These are phyloP conservation scores for Trichoderma koningii DNA, from an alignment of 2,329 filamentous ascomycete genomes.

Conservation along the genomic window DNA sequence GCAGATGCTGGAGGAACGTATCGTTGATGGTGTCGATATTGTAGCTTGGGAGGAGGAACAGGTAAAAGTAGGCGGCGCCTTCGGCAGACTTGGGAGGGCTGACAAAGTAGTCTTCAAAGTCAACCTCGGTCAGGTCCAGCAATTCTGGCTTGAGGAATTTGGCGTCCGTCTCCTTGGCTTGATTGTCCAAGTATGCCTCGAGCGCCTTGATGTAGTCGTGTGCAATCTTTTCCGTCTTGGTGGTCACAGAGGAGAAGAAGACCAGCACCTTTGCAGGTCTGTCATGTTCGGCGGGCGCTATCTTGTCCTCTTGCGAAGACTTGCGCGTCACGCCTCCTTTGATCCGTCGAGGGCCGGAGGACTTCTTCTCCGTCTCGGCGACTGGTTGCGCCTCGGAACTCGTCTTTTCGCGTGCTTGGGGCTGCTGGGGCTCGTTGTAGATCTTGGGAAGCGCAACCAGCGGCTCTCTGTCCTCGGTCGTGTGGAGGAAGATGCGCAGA, in stretches of 20 bases:
- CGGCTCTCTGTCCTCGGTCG: constrained; percentile 40
- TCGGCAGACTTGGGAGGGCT: constrained; percentile 64
- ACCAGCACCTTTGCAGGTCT: constrained; percentile 69
- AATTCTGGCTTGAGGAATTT: constrained; percentile 61
- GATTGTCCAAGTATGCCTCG: constrained; percentile 52
- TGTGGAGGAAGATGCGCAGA: constrained; percentile 48
- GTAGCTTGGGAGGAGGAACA: constrained; percentile 85
- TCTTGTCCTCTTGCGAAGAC: constrained; percentile 33
- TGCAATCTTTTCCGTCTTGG: constrained; percentile 75
- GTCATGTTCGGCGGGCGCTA: constrained; percentile 34
- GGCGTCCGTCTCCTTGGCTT: constrained; percentile 44
- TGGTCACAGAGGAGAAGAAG: constrained; percentile 89
- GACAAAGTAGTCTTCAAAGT: constrained; percentile 93
- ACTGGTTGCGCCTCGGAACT: constrained; percentile 28
- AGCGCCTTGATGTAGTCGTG: constrained; percentile 62
- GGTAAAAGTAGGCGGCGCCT: constrained; percentile 72
- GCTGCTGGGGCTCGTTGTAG: constrained; percentile 34
- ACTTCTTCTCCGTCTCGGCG: constrained; percentile 37
- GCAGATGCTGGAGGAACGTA: constrained; percentile 81
- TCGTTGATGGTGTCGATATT: constrained; percentile 93
- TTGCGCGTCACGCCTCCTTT: constrained; percentile 47
- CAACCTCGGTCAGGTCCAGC: constrained; percentile 79
- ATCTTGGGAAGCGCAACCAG: constrained; percentile 44
- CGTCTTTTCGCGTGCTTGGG: constrained; percentile 10
- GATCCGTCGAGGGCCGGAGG: constrained; percentile 52